Conservation (phyloP, 2,329 filamentous ascomycete species). For the Cyphellophora europaea region DNA sequence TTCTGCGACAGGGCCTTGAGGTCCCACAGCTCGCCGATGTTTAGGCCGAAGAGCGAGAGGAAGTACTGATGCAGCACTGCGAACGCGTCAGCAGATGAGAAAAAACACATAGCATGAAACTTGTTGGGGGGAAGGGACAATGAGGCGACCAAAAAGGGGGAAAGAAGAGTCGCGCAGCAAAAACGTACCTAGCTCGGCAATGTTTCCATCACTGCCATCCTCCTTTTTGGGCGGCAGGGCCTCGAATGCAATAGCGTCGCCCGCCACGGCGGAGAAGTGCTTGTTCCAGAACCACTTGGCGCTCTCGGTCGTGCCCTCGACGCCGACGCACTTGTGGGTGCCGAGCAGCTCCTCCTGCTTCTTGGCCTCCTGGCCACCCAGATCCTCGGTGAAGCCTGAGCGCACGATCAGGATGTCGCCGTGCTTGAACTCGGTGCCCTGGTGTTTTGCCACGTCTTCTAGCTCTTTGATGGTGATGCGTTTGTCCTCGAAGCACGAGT, state of each 20-base stretch:
- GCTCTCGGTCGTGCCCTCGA: conserved; percentile 39
- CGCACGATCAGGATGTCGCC: conserved; percentile 61
- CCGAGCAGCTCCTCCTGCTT: conserved; percentile 23
- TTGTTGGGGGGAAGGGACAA: background rate
- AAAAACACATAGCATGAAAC: conserved; percentile 6
- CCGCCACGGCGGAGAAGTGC: conserved; percentile 47
- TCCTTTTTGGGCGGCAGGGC: conserved; percentile 33
- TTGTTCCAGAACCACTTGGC: conserved; percentile 52
- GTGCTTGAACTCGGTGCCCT: conserved; percentile 45
- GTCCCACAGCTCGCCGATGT: conserved; percentile 36
- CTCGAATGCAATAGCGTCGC: conserved; percentile 48
- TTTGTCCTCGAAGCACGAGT: conserved; percentile 30
- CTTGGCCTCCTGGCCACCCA: conserved; percentile 36
- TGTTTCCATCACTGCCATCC: conserved; percentile 16
- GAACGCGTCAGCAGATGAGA: no score
- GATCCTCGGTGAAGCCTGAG: conserved; percentile 52
- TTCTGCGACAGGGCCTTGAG: conserved; percentile 28
- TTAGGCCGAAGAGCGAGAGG: conserved; percentile 41
- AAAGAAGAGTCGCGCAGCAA: no score
- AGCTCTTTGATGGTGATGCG: conserved; percentile 47
- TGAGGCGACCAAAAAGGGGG: background rate
- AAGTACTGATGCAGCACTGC: conserved; percentile 33
- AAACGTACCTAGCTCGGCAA: conserved; percentile 32
- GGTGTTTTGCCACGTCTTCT: conserved; percentile 46
- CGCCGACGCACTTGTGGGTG: conserved; percentile 34